phyloP scores from a whole-genome alignment of 345 rosid genomes.

The Sapria himalayana region DNA sequence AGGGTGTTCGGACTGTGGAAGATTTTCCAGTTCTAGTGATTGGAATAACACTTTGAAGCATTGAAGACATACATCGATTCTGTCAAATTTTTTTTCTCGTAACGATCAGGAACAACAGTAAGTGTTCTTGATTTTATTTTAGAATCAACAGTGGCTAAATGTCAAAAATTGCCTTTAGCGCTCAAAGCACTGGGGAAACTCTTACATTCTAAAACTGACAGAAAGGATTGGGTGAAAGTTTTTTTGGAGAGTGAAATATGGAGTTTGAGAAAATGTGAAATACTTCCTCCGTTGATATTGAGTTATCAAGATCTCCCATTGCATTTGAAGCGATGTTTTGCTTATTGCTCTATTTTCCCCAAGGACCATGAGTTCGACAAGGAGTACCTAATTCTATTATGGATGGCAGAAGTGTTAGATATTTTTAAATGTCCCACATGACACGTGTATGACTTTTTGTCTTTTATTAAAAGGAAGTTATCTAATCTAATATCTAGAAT shows the following conservation, averaged over 20 bases:
- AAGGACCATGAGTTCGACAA: slow-evolving; percentile 4
- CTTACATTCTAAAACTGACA: not conserved
- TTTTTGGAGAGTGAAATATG: slow-evolving; percentile 6
- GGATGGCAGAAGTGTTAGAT: slow-evolving; percentile 20
- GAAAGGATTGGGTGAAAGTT: slow-evolving; percentile 4
- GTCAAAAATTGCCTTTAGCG: slow-evolving; percentile 10
- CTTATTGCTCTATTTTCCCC: slow-evolving; percentile 10
- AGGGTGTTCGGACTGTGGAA: too few relatives aligned
- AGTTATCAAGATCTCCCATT: slow-evolving; percentile 12
- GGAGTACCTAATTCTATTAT: slow-evolving; percentile 7
- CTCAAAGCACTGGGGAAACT: slow-evolving; percentile 6
- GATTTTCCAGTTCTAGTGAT: too few relatives aligned
- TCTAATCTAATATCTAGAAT: too few relatives aligned
- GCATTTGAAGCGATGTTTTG: slow-evolving; percentile 11
- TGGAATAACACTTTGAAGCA: too few relatives aligned
- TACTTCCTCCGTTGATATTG: slow-evolving; percentile 3
- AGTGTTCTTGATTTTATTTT: too few relatives aligned
- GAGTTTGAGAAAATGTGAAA: not conserved
- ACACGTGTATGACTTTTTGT: too few relatives aligned
- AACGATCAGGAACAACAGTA: too few relatives aligned
- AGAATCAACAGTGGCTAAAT: slow-evolving; percentile 6
- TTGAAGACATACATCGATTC: too few relatives aligned
- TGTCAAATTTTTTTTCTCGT: too few relatives aligned
- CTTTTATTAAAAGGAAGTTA: too few relatives aligned
- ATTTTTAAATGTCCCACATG: too few relatives aligned